Conservation (phyloP, 768 basidiomycete species). For the Gautieria morchelliformis region DNA sequence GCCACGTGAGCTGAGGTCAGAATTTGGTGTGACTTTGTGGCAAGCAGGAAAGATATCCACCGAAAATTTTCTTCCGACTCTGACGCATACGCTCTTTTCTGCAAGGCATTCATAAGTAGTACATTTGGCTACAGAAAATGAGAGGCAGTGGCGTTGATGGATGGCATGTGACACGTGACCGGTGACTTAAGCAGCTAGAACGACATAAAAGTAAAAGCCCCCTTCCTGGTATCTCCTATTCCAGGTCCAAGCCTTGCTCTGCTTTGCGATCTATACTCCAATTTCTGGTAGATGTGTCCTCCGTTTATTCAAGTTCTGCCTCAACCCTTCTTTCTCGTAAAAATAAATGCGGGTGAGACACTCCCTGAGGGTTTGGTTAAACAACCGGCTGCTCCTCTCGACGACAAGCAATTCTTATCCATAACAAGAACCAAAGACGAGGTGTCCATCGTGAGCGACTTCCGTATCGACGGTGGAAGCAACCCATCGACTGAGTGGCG, state of each 20-base stretch:
- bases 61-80: conserved; percentile 50
- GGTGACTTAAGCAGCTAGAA: too few species aligned
- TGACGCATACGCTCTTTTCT: conserved; percentile 27
- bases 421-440: conserved; percentile 49
- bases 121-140: neutral
- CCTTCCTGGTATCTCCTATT: too few species aligned
- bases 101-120: neutral
- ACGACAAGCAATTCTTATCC: too few species aligned
- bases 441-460: conserved; percentile 43
- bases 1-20: conserved; percentile 34
- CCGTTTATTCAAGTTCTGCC: too few species aligned
- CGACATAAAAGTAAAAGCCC: too few species aligned
- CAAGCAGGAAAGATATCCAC: conserved; percentile 39
- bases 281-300: conserved; percentile 43
- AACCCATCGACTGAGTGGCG: conserved; percentile 37
- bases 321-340: too few species aligned
- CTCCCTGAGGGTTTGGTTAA: too few species aligned
- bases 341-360: too few species aligned
- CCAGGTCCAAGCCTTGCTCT: too few species aligned
- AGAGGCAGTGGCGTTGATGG: too few species aligned
- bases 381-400: too few species aligned
- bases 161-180: too few species aligned
- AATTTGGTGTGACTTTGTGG: conserved; percentile 33
- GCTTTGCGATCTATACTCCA: conserved; percentile 18
- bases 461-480: conserved; percentile 27